Evolutionary conservation across 2,329 filamentous ascomycete species (phyloP).

Genomic region (Septoria petroselini): DNA sequence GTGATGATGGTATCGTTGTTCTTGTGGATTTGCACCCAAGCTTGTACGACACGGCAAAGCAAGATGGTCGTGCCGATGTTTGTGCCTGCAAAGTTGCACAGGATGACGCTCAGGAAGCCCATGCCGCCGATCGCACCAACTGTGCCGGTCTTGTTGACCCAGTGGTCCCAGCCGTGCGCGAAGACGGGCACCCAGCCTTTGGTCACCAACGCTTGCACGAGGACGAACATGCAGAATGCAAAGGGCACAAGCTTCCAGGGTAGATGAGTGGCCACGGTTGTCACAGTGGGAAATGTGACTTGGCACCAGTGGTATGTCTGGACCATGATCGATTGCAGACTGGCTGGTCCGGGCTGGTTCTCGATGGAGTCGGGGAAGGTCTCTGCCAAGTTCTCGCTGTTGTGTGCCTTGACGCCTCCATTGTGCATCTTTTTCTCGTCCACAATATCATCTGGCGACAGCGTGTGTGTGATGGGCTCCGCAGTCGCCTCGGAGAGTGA

Average conservation of each 20-base stretch:
- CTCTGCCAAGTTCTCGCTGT: conserved; percentile 2
- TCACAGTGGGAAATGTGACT: conserved; percentile 68
- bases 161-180: conserved; percentile 69
- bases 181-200: conserved; percentile 74
- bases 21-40: conserved; percentile 61
- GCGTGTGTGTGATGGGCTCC: not conserved
- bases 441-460: conserved; percentile 9
- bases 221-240: conserved; percentile 69
- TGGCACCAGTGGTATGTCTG: conserved; percentile 58
- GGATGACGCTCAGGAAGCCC: conserved; percentile 67
- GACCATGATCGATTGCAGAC: conserved; percentile 52
- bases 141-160: conserved; percentile 66
- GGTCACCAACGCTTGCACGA: conserved; percentile 68
- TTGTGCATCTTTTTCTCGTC: not conserved
- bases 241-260: conserved; percentile 68
- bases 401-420: not conserved
- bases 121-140: conserved; percentile 68
- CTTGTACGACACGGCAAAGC: conserved; percentile 66
- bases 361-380: not conserved
- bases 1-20: conserved; percentile 51
- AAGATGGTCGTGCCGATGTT: conserved; percentile 76
- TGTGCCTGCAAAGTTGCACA: conserved; percentile 65
- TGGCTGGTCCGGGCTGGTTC: conserved; percentile 36
- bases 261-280: conserved; percentile 62
- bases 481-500: conserved; percentile 11